These are phyloP conservation scores for Peronospora farinosa DNA, from an alignment of 352 stramenopile species.

Conservation along the genomic window DNA sequence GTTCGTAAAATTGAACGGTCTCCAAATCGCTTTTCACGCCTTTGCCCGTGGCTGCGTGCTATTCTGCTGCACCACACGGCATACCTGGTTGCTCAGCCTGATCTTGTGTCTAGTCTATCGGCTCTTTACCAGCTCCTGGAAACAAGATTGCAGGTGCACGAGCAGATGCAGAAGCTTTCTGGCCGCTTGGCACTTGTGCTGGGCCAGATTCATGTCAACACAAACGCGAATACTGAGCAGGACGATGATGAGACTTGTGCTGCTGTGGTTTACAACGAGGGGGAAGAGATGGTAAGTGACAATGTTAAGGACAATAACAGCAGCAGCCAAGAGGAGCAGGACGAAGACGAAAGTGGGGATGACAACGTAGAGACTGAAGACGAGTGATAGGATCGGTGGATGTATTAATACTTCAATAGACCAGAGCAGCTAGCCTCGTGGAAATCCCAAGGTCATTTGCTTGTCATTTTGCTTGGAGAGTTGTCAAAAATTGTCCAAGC, in stretches of 20 bases:
- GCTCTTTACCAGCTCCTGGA: conserved; percentile 82
- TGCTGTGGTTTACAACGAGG: conserved; percentile 65
- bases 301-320: conserved; percentile 34
- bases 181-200: conserved; percentile 76
- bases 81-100: conserved; percentile 77
- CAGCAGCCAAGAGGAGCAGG: conserved; percentile 48
- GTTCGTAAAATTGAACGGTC: conserved; percentile 81
- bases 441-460: conserved; percentile 14
- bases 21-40: conserved; percentile 62
- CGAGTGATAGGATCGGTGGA: conserved; percentile 29
- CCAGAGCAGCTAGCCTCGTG: conserved; percentile 26
- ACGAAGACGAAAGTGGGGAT: conserved; percentile 43
- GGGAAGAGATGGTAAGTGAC: conserved; percentile 34
- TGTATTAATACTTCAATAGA: conserved; percentile 60
- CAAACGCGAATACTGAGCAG: conserved; percentile 28
- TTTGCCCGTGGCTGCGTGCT: conserved; percentile 80
- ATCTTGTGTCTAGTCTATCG: conserved; percentile 76
- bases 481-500: no score
- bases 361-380: conserved; percentile 33
- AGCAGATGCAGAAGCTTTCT: conserved; percentile 78
- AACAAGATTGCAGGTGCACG: conserved; percentile 73
- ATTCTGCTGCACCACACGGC: conserved; percentile 80
- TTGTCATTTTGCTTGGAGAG: conserved; percentile 22
- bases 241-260: conserved; percentile 45
- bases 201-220: conserved; percentile 74